Base-by-base conservation (phyloP, 1,139 yeast genomes). In the Lodderomyces parapsilosis region DNA sequence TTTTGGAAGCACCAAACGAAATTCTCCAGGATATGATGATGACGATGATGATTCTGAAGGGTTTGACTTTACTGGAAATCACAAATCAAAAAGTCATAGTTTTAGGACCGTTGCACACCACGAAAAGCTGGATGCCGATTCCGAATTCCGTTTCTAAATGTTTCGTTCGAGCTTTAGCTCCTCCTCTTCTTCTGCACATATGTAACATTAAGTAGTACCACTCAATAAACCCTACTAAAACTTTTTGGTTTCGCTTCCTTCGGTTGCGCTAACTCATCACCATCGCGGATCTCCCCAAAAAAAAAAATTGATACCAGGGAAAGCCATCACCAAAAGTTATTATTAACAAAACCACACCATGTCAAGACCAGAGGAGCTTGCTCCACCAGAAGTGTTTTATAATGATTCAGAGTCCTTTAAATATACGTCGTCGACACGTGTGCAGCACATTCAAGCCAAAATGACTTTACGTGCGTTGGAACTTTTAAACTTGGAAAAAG, bases 331-430 rank as follows among this genome's bases (percentile, higher is more conserved):
- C 30, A 25, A 8, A 25, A 8, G 11, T 18, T 3, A 22, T 18
- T 20, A 15, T 20, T 23, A 34, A 30, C 18, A 25, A 17, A 10
- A n/a, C 24, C 22, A 25, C 37, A 41, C n/a, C 11, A 93, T 93
- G 99, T 89, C 97, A 2, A 84, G 99, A 71, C 99, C 99, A 52
- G 99, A 93, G 66, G 91, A 89, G 56, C 74, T 91, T 48, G 99
- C 99, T 11, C 99, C 99, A 30, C 98, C 99, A 36, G 99, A 93
- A 69, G 79, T 91, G 52, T 94, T 90, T 61, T 93, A 93, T 63
- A 86, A 90, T 71, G 98, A 91, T 47, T 66, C 80, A 1, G 99
- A 93, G 65, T 86, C 98, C 0, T 73, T 76, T 56, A 93, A 93
- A 60, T 93, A 93, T 63, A 91, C 99, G 0, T 76, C 86, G 1